phyloP scores from a whole-genome alignment of 2,329 filamentous ascomycete genomes.

The Aspergillus alliaceus region DNA sequence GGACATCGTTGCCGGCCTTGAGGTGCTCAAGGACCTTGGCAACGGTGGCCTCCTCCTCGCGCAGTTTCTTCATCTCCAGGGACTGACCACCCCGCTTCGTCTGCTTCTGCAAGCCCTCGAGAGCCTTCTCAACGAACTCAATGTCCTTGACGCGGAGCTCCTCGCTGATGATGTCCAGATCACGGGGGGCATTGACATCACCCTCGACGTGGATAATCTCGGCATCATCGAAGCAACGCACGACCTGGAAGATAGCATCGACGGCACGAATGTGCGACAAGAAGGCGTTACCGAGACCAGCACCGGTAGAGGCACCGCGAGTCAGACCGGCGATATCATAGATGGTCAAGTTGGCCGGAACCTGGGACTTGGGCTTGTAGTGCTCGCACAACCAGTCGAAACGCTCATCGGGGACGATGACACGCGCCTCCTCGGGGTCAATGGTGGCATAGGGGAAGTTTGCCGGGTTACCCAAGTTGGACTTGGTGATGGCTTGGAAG shows the following conservation, averaged over 20 bases:
- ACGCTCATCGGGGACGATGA: constrained; percentile 92
- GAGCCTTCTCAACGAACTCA: constrained; percentile 94
- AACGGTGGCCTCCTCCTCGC: constrained; percentile 89
- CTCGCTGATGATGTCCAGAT: constrained; percentile 94
- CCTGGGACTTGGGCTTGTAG: constrained; percentile 95
- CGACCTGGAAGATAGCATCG: constrained; percentile 96
- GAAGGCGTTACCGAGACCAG: constrained; percentile 96
- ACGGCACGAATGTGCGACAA: constrained; percentile 97
- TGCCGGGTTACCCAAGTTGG: constrained; percentile 93
- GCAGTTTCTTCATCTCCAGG: constrained; percentile 96
- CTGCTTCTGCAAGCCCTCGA: constrained; percentile 90
- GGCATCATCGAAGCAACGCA: constrained; percentile 96
- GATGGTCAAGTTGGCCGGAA: constrained; percentile 96
- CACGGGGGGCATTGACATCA: constrained; percentile 91
- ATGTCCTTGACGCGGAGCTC: constrained; percentile 98
- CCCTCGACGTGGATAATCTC: constrained; percentile 99
- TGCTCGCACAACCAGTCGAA: constrained; percentile 95
- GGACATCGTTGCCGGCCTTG: constrained; percentile 86
- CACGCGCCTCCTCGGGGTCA: constrained; percentile 95
- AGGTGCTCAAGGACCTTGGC: constrained; percentile 84
- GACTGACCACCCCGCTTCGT: constrained; percentile 91
- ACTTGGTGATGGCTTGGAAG: constrained; percentile 99
- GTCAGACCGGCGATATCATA: constrained; percentile 99
- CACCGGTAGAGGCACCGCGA: constrained; percentile 92
- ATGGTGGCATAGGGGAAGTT: constrained; percentile 99